Evolutionary conservation across 495 filamentous ascomycete genomes (phyloP), one percentile per base, ranked within the genome.

Genomic region (Entonaema liquescens): DNA sequence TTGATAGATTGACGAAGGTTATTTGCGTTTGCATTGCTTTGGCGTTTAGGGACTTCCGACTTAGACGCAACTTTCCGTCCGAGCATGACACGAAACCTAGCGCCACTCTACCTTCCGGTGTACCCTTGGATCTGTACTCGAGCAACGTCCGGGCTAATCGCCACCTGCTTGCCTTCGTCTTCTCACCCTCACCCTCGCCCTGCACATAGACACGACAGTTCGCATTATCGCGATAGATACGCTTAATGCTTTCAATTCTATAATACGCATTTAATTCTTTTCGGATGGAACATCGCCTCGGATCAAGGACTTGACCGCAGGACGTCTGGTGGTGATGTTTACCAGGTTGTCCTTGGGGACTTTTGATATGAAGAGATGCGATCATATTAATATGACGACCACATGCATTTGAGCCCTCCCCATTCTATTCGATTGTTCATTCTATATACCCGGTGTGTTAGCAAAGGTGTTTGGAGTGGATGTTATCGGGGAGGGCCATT

Each of bases 371-470:
- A 69, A 70, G 69, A 65, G 67, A 67, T 50, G 59, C 63, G 64
- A 73, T 73, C n/a, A 53, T 56, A 73, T 53, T 72, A 76, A 69
- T 72, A 73, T 62, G 58, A 71, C 67, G 67, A 72, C 61, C 57
- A 63, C 57, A 70, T 59, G 53, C 70, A 72, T 36, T 62, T 75
- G 62, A 54, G 67, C 54, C 67, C 76, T 77, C 73, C 76, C 74
- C 70, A 70, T 77, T 81, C 77, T 70, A 64, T 74, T 81, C 80
- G 67, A 65, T 78, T 79, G 70, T 78, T 75, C 63, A 72, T 80
- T 77, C 71, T 76, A 81, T 80, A 82, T 83, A 83, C 79, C 79
- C 80, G 68, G 74, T 68, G 72, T 72, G 68, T 66, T 71, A 58
- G 64, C 17, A 67, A 64, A 73, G 70, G 74, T 76, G 72, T 77